phyloP scores from a whole-genome alignment of 73 alveolate species.

The Symbiodinium pilosum region DNA sequence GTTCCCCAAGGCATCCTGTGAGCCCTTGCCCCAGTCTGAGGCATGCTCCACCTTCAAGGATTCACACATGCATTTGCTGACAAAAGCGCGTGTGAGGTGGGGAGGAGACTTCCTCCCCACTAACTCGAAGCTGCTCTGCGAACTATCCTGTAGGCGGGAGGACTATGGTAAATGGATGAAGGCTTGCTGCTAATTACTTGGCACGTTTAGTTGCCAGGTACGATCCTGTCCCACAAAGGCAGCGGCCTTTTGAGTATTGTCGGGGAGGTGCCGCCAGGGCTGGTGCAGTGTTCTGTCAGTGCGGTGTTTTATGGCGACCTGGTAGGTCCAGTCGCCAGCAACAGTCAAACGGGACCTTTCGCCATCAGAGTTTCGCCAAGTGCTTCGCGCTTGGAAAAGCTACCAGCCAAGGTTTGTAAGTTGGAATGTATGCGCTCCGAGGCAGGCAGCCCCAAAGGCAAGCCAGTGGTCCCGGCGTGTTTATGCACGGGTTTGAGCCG shows the following conservation, averaged over 20 bases:
- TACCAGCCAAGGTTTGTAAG: background rate
- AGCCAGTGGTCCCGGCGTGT: background rate
- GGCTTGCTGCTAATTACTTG: background rate
- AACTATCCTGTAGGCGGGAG: conserved; percentile 57
- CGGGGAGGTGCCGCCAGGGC: background rate
- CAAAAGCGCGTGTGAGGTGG: background rate
- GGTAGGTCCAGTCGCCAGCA: conserved; percentile 60
- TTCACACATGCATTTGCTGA: background rate
- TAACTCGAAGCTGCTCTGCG: conserved; percentile 86
- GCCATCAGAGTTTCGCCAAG: conserved; percentile 54
- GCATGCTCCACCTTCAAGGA: background rate
- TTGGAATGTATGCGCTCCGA: no score
- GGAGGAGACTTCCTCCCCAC: conserved; percentile 3
- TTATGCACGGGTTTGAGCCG: background rate
- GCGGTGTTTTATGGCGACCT: no score
- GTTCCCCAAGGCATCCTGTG: conserved; percentile 38
- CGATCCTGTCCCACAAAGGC: conserved; percentile 45
- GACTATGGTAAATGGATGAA: background rate
- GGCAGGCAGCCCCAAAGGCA: background rate
- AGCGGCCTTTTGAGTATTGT: conserved; percentile 7
- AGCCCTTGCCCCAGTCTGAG: no score
- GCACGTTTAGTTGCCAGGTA: background rate
- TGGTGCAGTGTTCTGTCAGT: no score
- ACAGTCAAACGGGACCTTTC: conserved; percentile 59
- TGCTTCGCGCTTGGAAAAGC: background rate